Conservation (phyloP, 1,139 yeast species). For the Schizosaccharomyces versatilis region DNA sequence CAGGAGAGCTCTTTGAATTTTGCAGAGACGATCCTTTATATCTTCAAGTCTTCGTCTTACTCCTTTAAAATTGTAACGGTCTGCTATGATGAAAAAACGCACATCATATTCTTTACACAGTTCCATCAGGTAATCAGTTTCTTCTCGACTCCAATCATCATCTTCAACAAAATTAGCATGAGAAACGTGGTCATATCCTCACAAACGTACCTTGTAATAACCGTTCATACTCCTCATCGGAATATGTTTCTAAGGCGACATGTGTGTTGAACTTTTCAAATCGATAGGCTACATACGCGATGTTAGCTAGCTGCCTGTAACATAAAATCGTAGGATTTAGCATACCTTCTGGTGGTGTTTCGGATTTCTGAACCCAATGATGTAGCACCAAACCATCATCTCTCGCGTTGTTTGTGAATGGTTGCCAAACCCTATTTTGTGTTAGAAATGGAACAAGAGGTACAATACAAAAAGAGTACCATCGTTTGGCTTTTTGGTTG, state of each 20-base stretch:
- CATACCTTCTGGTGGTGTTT: slow-evolving; percentile 6
- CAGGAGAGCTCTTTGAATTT: slow-evolving; percentile 29
- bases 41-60: slow-evolving; percentile 34
- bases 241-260: slow-evolving; percentile 48
- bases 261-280: slow-evolving; percentile 58
- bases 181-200: slow-evolving; percentile 15
- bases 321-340: too few relatives aligned
- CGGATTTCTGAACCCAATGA: slow-evolving; percentile 49
- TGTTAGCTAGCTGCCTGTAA: neutral
- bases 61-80: slow-evolving; percentile 33
- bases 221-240: slow-evolving; percentile 39
- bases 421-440: slow-evolving; percentile 24
- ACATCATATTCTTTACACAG: slow-evolving; percentile 54
- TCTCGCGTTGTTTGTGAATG: slow-evolving; percentile 37
- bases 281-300: slow-evolving; percentile 29
- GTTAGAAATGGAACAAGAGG: neutral
- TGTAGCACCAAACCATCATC: slow-evolving; percentile 29
- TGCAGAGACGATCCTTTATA: slow-evolving; percentile 59
- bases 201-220: slow-evolving; percentile 21
- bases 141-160: slow-evolving; percentile 50
- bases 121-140: slow-evolving; percentile 53
- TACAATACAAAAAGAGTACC: slow-evolving; percentile 24
- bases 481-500: slow-evolving; percentile 48
- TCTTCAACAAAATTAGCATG: slow-evolving; percentile 15
- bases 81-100: slow-evolving; percentile 69